phyloP scores from a whole-genome alignment of 2,329 filamentous ascomycete genomes.

The Amesomyces nigricolor region DNA sequence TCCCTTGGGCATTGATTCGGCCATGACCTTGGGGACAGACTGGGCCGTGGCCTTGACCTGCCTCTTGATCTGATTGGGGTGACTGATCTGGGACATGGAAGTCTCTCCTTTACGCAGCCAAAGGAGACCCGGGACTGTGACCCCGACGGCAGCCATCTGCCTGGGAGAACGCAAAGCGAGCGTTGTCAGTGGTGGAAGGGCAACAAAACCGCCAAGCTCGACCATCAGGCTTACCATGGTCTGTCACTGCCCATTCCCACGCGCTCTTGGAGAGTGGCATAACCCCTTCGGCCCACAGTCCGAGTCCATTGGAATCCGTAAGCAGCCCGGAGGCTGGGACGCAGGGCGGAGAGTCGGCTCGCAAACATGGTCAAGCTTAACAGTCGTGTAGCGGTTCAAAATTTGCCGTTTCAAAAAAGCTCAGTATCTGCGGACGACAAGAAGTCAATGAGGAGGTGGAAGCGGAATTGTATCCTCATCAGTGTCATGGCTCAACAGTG shows the following conservation, averaged over 20 bases:
- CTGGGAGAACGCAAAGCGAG: conserved; percentile 3
- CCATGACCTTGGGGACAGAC: background rate
- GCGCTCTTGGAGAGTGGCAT: conserved; percentile 19
- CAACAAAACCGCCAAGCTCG: background rate
- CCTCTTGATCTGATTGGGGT: conserved; percentile 21
- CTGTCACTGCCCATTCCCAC: conserved; percentile 14
- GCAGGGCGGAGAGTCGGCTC: conserved; percentile 2
- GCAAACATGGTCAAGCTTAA: background rate
- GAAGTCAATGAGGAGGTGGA: background rate
- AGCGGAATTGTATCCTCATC: background rate
- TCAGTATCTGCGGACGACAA: too few relatives aligned
- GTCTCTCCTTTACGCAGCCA: conserved; percentile 13
- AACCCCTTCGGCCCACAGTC: conserved; percentile 14
- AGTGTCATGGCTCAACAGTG: background rate
- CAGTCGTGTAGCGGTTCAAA: too few relatives aligned
- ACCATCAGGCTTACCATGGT: conserved; percentile 19
- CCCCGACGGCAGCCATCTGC: conserved; percentile 18
- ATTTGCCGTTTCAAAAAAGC: too few relatives aligned
- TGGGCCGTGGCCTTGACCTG: background rate
- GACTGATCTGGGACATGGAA: background rate
- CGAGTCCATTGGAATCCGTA: conserved; percentile 4
- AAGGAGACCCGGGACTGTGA: conserved; percentile 17
- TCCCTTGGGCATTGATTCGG: background rate
- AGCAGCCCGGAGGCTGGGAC: conserved; percentile 6
- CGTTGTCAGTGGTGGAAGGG: background rate